phyloP scores from a whole-genome alignment of 2,329 filamentous ascomycete genomes.

The Arthrobotrys megalospora region DNA sequence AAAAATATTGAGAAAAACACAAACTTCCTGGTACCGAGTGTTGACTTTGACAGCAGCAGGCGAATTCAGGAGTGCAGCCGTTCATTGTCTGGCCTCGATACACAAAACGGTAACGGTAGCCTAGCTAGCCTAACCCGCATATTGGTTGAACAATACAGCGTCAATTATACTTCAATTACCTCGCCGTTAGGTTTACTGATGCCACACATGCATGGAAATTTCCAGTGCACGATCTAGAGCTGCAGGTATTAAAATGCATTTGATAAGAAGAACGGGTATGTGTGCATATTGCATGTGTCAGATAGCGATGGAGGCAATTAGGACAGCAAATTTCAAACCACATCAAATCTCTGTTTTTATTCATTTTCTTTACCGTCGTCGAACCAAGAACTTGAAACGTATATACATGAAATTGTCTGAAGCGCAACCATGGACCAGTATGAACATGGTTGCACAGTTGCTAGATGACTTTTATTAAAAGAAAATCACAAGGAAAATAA shows the following conservation, averaged over 20 bases:
- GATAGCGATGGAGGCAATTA: slow-evolving; percentile 32
- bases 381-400: slow-evolving; percentile 27
- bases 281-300: slow-evolving; percentile 31
- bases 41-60: slow-evolving; percentile 18
- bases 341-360: slow-evolving; percentile 30
- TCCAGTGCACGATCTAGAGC: slow-evolving; percentile 14
- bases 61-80: slow-evolving; percentile 21
- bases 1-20: slow-evolving; percentile 41
- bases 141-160: slow-evolving; percentile 1
- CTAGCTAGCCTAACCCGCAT: slow-evolving; percentile 35
- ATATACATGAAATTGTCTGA: slow-evolving; percentile 43
- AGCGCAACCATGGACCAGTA: slow-evolving; percentile 33
- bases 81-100: slow-evolving; percentile 4
- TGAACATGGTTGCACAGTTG: slow-evolving; percentile 16
- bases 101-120: slow-evolving; percentile 23
- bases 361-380: slow-evolving; percentile 25
- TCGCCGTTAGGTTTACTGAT: slow-evolving; percentile 35
- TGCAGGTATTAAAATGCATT: slow-evolving; percentile 4
- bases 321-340: slow-evolving; percentile 24
- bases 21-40: slow-evolving; percentile 25
- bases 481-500: slow-evolving; percentile 17
- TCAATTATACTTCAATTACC: slow-evolving; percentile 2
- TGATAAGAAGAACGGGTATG: slow-evolving; percentile 12
- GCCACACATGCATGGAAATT: slow-evolving; percentile 27
- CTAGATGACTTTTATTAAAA: slow-evolving; percentile 36